Evolutionary conservation across 1,139 yeast species (phyloP).

Genomic region (Suhomyces maxii): DNA sequence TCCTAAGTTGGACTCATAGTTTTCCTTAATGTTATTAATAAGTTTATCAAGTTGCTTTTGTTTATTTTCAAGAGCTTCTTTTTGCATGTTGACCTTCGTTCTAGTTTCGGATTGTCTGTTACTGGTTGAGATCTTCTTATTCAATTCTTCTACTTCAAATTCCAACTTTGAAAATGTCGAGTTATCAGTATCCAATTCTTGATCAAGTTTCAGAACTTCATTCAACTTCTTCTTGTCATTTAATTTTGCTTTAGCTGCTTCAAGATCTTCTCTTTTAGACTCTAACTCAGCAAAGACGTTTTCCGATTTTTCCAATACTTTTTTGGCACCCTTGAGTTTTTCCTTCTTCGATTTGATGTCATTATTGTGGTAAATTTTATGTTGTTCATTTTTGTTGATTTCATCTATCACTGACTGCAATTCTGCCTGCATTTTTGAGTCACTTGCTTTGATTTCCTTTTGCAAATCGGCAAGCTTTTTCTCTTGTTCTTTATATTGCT

Average conservation of each 20-base stretch:
- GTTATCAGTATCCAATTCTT: slow-evolving; percentile 37
- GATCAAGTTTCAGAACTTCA: slow-evolving; percentile 29
- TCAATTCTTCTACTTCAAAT: slow-evolving; percentile 53
- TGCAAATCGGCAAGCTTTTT: slow-evolving; percentile 12
- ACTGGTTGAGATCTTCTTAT: slow-evolving; percentile 48
- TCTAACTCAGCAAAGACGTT: slow-evolving; percentile 44
- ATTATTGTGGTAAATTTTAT: slow-evolving; percentile 32
- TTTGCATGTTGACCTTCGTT: slow-evolving; percentile 14
- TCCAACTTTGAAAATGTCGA: slow-evolving; percentile 46
- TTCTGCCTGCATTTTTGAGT: slow-evolving; percentile 8
- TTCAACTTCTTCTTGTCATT: slow-evolving; percentile 26
- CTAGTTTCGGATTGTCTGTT: slow-evolving; percentile 58
- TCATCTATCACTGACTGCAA: slow-evolving; percentile 9
- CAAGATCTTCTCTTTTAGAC: slow-evolving; percentile 37
- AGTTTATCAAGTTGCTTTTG: slow-evolving; percentile 23
- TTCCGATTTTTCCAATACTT: slow-evolving; percentile 34
- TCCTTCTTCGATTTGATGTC: slow-evolving; percentile 31
- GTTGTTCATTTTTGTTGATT: slow-evolving; percentile 44
- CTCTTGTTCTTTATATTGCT: slow-evolving; percentile 14
- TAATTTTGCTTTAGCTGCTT: slow-evolving; percentile 31
- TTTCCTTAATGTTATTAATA: slow-evolving; percentile 15
- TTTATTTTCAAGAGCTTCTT: slow-evolving; percentile 15
- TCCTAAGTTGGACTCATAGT: slow-evolving; percentile 19
- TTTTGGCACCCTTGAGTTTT: slow-evolving; percentile 35
- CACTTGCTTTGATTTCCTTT: slow-evolving; percentile 8